phyloP scores from a whole-genome alignment of 2,329 filamentous ascomycete species.

The Pseudogymnoascus verrucosus region DNA sequence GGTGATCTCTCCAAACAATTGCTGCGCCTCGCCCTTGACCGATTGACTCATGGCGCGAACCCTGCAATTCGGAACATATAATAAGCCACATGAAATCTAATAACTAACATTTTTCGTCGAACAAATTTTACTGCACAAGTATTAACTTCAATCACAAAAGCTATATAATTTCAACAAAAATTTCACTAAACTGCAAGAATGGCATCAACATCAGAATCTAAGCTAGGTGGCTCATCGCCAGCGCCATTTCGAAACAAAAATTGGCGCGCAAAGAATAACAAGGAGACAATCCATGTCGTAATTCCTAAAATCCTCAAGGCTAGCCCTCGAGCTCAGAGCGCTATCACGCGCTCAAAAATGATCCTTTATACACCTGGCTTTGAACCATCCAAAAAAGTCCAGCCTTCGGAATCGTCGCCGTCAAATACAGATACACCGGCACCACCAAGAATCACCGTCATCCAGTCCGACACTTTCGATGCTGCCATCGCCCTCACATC shows the following conservation, averaged over 20 bases:
- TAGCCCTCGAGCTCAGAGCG: slow-evolving; percentile 13
- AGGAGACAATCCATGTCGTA: slow-evolving; percentile 19
- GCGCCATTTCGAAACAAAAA: slow-evolving; percentile 1
- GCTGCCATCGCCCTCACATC: slow-evolving; percentile 35
- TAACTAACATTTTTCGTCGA: not conserved
- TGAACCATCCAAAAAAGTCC: not conserved
- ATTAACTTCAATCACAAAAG: not conserved
- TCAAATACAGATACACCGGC: not conserved
- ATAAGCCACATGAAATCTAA: not conserved
- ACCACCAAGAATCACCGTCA: slow-evolving; percentile 37
- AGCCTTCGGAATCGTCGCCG: slow-evolving; percentile 6
- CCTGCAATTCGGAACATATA: not conserved
- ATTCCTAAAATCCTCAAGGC: slow-evolving; percentile 19
- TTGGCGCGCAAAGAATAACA: slow-evolving; percentile 18
- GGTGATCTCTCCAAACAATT: not conserved
- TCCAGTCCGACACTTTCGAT: slow-evolving; percentile 51
- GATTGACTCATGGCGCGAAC: not conserved
- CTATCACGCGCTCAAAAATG: slow-evolving; percentile 14
- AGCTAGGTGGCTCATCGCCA: not conserved
- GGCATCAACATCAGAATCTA: not conserved
- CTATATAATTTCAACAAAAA: not conserved
- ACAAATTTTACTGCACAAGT: not conserved
- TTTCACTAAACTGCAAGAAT: not conserved
- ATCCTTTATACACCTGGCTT: slow-evolving; percentile 14
- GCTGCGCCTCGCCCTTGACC: not conserved